These are phyloP conservation scores for Aspergillus coremiiformis DNA, from an alignment of 495 filamentous ascomycete genomes.

Conservation along the genomic window DNA sequence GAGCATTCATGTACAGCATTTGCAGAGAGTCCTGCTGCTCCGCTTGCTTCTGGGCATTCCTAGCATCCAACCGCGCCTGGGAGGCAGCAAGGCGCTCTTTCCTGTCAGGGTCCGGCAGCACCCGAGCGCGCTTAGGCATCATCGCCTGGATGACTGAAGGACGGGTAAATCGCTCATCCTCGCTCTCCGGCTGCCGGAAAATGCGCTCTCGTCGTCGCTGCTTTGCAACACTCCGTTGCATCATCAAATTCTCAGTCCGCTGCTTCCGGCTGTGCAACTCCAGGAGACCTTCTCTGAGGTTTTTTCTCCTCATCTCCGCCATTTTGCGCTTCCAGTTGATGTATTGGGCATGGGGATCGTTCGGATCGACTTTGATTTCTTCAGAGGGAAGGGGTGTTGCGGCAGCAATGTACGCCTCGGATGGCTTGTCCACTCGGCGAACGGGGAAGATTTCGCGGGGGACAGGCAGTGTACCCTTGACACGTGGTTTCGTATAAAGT, in stretches of 20 bases:
- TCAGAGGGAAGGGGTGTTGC: constrained; percentile 33
- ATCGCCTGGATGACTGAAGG: constrained; percentile 41
- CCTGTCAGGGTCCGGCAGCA: constrained; percentile 43
- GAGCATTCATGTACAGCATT: constrained; percentile 56
- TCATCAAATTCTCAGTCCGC: constrained; percentile 30
- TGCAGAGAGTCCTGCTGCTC: constrained; percentile 47
- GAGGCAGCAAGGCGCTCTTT: constrained; percentile 40
- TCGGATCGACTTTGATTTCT: constrained; percentile 21
- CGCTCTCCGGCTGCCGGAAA: constrained; percentile 44
- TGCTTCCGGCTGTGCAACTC: constrained; percentile 52
- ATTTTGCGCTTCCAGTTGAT: constrained; percentile 56
- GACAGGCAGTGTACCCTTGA: constrained; percentile 66
- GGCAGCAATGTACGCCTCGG: constrained; percentile 44
- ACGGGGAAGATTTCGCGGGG: constrained; percentile 58
- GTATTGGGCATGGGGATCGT: constrained; percentile 41
- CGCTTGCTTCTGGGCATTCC: constrained; percentile 30
- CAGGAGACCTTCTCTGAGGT: constrained; percentile 55
- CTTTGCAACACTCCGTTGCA: constrained; percentile 28
- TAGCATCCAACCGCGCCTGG: constrained; percentile 28
- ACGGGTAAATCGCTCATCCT: constrained; percentile 56
- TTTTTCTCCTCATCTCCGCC: constrained; percentile 50
- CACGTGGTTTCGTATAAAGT: constrained; percentile 34
- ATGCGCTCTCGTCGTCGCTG: constrained; percentile 36
- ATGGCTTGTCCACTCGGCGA: constrained; percentile 44
- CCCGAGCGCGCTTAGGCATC: constrained; percentile 27